These are phyloP conservation scores for Kwoniella europaea DNA, from an alignment of 768 basidiomycete species.

Conservation along the genomic window DNA sequence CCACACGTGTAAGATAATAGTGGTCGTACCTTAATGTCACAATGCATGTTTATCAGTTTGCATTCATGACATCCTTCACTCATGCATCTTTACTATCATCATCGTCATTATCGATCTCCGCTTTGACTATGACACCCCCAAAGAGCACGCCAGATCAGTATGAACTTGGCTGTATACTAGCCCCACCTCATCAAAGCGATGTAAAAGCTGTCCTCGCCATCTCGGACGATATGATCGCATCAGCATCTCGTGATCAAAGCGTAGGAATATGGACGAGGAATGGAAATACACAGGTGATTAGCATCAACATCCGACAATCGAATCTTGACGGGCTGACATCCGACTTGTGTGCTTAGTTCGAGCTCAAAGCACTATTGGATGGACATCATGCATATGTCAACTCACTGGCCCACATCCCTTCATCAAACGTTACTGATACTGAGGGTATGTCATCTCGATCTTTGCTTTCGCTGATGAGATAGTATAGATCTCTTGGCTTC, in stretches of 20 bases:
- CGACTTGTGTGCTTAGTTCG: constrained; percentile 22
- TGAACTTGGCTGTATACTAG: constrained; percentile 25
- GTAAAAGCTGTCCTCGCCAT: constrained; percentile 48
- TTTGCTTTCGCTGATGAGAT: neutral
- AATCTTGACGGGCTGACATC: neutral
- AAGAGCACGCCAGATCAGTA: constrained; percentile 2
- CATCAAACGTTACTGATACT: constrained; percentile 4
- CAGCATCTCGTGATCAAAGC: constrained; percentile 43
- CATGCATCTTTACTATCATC: neutral
- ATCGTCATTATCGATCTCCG: neutral
- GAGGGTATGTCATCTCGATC: constrained; percentile 17
- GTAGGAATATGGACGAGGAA: constrained; percentile 40
- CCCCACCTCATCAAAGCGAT: constrained; percentile 35
- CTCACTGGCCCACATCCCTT: constrained; percentile 46
- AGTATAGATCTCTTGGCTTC: constrained; percentile 32
- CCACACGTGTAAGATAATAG: too few relatives aligned
- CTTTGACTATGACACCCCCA: neutral
- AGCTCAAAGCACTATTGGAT: constrained; percentile 29
- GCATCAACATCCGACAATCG: neutral
- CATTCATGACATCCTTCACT: neutral
- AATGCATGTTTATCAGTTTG: too few relatives aligned
- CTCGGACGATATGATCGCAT: constrained; percentile 25
- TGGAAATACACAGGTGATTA: neutral
- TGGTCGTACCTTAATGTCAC: too few relatives aligned
- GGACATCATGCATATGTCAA: constrained; percentile 53